phyloP scores from a whole-genome alignment of 495 filamentous ascomycete species.

The Neurospora sp. region DNA sequence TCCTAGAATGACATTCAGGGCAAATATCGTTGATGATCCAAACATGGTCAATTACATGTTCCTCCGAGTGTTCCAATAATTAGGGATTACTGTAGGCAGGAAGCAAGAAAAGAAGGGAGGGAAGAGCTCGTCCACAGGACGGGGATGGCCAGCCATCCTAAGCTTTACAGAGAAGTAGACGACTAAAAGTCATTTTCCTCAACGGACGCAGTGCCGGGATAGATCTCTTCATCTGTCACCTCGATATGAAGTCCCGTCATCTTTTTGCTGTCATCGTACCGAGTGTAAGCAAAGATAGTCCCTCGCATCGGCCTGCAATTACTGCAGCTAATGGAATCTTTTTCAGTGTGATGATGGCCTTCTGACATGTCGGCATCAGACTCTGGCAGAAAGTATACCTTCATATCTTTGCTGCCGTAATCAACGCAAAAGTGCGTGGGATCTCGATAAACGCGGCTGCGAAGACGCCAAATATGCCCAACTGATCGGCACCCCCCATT shows the following conservation, averaged over 20 bases:
- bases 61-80: not conserved
- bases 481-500: not conserved
- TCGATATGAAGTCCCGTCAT: not conserved
- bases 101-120: not conserved
- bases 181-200: not conserved
- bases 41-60: not conserved
- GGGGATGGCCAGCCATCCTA: not conserved
- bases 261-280: not conserved
- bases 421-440: not conserved
- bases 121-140: too few relatives aligned
- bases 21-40: not conserved
- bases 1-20: not conserved
- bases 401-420: not conserved
- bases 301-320: not conserved
- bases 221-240: not conserved
- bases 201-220: not conserved
- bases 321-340: not conserved
- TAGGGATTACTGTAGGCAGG: not conserved
- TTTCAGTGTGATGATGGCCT: not conserved
- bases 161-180: not conserved
- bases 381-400: not conserved
- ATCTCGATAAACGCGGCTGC: not conserved
- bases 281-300: not conserved
- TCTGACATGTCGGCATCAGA: not conserved
- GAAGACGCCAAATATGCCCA: not conserved